phyloP scores from a whole-genome alignment of 257 asterid species.

The Gardenia jasminoides region DNA sequence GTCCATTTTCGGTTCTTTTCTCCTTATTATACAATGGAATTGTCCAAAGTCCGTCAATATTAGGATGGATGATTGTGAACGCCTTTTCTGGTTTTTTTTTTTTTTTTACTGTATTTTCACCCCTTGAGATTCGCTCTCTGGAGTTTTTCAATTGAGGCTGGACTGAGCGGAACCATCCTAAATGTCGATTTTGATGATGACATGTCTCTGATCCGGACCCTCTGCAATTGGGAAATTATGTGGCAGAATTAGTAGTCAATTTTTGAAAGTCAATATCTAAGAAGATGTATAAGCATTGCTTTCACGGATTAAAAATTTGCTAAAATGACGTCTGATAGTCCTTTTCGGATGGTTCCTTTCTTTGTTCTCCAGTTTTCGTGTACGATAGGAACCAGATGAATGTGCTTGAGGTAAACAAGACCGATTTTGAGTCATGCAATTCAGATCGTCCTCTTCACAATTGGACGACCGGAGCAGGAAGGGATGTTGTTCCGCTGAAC shows the following conservation, averaged over 20 bases:
- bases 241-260: not conserved
- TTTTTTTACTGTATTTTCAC: not conserved
- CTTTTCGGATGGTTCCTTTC: not conserved
- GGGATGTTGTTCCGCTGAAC: conserved; percentile 92
- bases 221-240: not conserved
- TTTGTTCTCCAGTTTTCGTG: conserved; percentile 53
- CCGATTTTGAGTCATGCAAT: conserved; percentile 60
- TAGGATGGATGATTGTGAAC: not conserved
- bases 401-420: conserved; percentile 82
- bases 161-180: not conserved
- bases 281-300: not conserved
- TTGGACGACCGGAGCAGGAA: conserved; percentile 82
- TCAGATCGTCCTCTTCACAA: conserved; percentile 62
- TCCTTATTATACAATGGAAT: not conserved
- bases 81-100: not conserved
- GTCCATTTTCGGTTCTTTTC: not conserved
- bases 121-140: not conserved
- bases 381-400: conserved; percentile 68
- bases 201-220: not conserved
- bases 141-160: not conserved
- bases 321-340: not conserved
- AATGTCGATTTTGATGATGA: not conserved
- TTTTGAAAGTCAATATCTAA: not conserved
- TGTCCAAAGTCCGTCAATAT: not conserved
- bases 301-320: not conserved